Percentiles rank a stretch among this genome's conserved stretches.
These are phyloP conservation scores for Alternaria atra DNA, from an alignment of 2,329 filamentous ascomycete species.

Conservation along the genomic window DNA sequence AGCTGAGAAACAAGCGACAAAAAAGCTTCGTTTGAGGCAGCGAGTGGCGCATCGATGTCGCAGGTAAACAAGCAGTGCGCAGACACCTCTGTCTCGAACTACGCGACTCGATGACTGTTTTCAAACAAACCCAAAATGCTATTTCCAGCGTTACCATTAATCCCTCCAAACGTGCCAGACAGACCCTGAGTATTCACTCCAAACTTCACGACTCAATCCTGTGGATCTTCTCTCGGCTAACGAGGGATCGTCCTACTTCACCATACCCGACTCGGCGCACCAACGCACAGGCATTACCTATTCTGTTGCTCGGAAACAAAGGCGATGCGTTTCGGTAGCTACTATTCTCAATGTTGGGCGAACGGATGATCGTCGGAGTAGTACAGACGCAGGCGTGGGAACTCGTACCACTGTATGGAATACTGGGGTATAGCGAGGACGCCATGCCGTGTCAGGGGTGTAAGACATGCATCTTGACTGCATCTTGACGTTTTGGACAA, in stretches of 20 bases:
- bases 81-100: not conserved
- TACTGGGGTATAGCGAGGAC: slow-evolving; percentile 3
- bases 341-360: slow-evolving; percentile 18
- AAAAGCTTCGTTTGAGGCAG: not conserved
- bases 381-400: slow-evolving; percentile 12
- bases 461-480: slow-evolving; percentile 13
- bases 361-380: slow-evolving; percentile 10
- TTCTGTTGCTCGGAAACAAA: slow-evolving; percentile 10
- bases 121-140: not conserved
- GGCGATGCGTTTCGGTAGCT: slow-evolving; percentile 22
- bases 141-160: slow-evolving; percentile 1
- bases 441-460: slow-evolving; percentile 12
- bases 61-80: not conserved
- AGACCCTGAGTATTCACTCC: not conserved
- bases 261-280: not conserved
- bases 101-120: not conserved
- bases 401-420: slow-evolving; percentile 3
- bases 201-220: not conserved
- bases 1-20: not conserved
- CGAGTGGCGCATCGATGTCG: not conserved
- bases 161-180: not conserved
- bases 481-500: slow-evolving; percentile 18
- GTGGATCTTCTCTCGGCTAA: not conserved
- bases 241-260: not conserved
- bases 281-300: slow-evolving; percentile 16